These are phyloP conservation scores for Rostrohypoxylon terebratum DNA, from an alignment of 495 filamentous ascomycete species.

Conservation along the genomic window DNA sequence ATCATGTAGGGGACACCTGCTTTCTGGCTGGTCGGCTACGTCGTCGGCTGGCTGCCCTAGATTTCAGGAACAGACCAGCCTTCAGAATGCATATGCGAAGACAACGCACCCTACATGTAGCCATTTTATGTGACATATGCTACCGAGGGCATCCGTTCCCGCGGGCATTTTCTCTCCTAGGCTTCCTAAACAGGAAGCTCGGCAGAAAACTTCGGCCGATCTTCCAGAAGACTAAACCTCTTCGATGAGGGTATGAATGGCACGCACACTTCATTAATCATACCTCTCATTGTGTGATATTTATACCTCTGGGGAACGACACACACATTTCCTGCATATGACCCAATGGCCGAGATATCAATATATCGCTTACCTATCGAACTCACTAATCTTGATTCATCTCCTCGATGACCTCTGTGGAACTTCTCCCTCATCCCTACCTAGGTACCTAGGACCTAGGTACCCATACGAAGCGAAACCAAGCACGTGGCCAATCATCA, in stretches of 20 bases:
- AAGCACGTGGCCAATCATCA: constrained; percentile 24
- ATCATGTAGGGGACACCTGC: neutral
- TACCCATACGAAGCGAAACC: constrained; percentile 1
- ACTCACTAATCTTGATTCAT: constrained; percentile 17
- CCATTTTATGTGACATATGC: constrained; percentile 30
- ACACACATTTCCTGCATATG: neutral
- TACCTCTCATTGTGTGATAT: constrained; percentile 5
- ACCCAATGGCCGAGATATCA: constrained; percentile 7
- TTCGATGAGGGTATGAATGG: neutral
- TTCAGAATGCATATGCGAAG: constrained; percentile 38
- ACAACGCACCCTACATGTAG: constrained; percentile 38
- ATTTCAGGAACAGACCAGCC: constrained; percentile 28
- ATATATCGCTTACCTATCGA: constrained; percentile 9
- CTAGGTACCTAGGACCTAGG: too few relatives aligned
- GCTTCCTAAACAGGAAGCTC: constrained; percentile 42
- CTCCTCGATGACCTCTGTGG: neutral
- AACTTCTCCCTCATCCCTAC: neutral
- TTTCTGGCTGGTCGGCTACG: constrained; percentile 26
- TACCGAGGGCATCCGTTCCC: constrained; percentile 39
- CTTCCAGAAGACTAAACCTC: constrained; percentile 35
- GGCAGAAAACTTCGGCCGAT: constrained; percentile 45
- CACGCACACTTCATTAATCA: constrained; percentile 17
- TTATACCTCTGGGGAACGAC: neutral
- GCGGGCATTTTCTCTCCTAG: constrained; percentile 30
- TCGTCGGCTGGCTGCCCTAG: constrained; percentile 28